These are phyloP conservation scores for Sisymbrium irio DNA, from an alignment of 345 rosid genomes.

Conservation along the genomic window DNA sequence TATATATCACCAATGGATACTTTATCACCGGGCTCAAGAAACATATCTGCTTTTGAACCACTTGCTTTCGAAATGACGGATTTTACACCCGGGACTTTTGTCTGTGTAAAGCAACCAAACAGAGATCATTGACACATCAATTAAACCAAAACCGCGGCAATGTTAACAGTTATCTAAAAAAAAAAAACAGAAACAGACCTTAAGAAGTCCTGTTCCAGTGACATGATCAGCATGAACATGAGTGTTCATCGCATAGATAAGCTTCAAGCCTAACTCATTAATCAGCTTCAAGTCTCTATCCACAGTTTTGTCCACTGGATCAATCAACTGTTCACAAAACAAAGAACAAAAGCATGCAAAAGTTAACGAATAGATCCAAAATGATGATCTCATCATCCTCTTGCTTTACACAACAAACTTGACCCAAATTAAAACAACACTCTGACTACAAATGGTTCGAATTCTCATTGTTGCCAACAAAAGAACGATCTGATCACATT, in stretches of 20 bases:
- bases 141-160: background rate
- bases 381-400: background rate
- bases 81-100: constrained; percentile 53
- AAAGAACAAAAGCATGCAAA: too few species aligned
- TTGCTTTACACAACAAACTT: background rate
- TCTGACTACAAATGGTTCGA: background rate
- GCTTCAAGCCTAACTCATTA: constrained; percentile 72
- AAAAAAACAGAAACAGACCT: constrained; percentile 43
- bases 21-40: constrained; percentile 67
- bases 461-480: background rate
- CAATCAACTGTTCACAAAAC: constrained; percentile 55
- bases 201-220: constrained; percentile 83
- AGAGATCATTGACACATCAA: background rate
- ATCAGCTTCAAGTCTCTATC: constrained; percentile 77
- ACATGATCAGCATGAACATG: constrained; percentile 99
- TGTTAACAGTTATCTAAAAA: background rate
- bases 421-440: too few species aligned
- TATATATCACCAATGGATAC: constrained; percentile 63
- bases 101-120: constrained; percentile 38
- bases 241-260: constrained; percentile 80
- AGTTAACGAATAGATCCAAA: background rate
- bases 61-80: constrained; percentile 84
- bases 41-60: constrained; percentile 72
- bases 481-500: background rate
- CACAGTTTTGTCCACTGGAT: constrained; percentile 86